phyloP scores from a whole-genome alignment of 768 basidiomycete genomes.

The Austroboletus festivus region DNA sequence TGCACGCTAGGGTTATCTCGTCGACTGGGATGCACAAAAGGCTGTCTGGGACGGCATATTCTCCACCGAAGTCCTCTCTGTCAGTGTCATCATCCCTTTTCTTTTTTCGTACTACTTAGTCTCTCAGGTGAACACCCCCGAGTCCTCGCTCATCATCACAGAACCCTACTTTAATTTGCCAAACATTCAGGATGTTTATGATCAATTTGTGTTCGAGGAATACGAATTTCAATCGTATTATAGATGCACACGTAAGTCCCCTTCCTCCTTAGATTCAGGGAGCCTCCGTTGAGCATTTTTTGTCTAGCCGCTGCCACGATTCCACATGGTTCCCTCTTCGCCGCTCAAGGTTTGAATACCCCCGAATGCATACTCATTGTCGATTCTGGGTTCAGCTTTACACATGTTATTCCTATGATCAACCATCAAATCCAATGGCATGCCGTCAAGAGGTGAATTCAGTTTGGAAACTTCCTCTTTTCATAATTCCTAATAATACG shows the following conservation, averaged over 20 bases:
- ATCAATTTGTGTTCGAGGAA: constrained; percentile 95
- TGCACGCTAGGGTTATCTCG: constrained; percentile 72
- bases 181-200: constrained; percentile 88
- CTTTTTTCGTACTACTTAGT: constrained; percentile 7
- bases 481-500: constrained; percentile 3
- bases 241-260: constrained; percentile 72
- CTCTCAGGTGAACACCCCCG: constrained; percentile 65
- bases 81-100: constrained; percentile 30
- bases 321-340: constrained; percentile 72
- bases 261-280: constrained; percentile 18
- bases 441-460: constrained; percentile 72
- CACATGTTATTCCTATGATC: constrained; percentile 84
- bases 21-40: constrained; percentile 96
- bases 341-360: constrained; percentile 40
- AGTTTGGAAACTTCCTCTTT: constrained; percentile 12
- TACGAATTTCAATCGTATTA: constrained; percentile 87
- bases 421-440: constrained; percentile 71
- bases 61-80: constrained; percentile 65
- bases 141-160: constrained; percentile 78
- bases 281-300: constrained; percentile 16
- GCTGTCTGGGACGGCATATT: constrained; percentile 92
- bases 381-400: constrained; percentile 93
- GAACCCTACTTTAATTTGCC: constrained; percentile 95
- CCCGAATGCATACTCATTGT: constrained; percentile 82
- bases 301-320: constrained; percentile 73